Conservation (phyloP, 495 filamentous ascomycete species). For the Emericellopsis terricola region DNA sequence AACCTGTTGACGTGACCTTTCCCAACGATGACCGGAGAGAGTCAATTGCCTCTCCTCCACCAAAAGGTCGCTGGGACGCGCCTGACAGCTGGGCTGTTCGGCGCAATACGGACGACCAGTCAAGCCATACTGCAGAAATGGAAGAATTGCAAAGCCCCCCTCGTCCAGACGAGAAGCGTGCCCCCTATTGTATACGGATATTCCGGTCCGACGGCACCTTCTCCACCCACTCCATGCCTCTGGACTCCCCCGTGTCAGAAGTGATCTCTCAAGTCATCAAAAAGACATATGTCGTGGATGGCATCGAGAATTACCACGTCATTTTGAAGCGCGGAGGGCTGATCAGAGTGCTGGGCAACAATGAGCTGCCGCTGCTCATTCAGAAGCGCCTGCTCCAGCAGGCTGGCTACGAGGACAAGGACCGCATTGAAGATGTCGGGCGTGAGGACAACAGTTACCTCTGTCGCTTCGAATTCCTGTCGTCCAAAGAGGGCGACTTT, state of each 20-base stretch:
- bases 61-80: constrained; percentile 53
- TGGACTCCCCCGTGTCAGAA: constrained; percentile 71
- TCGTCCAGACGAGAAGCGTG: constrained; percentile 45
- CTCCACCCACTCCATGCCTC: constrained; percentile 62
- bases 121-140: constrained; percentile 23
- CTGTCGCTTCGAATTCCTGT: constrained; percentile 85
- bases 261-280: constrained; percentile 68
- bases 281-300: constrained; percentile 82
- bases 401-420: constrained; percentile 74
- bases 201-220: constrained; percentile 90
- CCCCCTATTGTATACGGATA: constrained; percentile 80
- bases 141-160: constrained; percentile 43
- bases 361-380: constrained; percentile 74
- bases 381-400: constrained; percentile 88
- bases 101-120: constrained; percentile 39
- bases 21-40: constrained; percentile 35
- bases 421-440: constrained; percentile 86
- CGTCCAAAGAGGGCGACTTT: constrained; percentile 72
- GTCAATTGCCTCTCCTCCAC: constrained; percentile 11
- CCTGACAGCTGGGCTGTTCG: constrained; percentile 90
- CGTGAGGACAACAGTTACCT: constrained; percentile 95
- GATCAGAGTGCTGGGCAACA: constrained; percentile 56
- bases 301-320: constrained; percentile 84
- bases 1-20: constrained; percentile 39
- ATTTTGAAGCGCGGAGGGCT: constrained; percentile 85